A percentile compares a stretch with the other conserved stretches of the same genome.
These are phyloP conservation scores for Aureobasidium musti DNA, from an alignment of 2,329 filamentous ascomycete genomes.

Conservation along the genomic window DNA sequence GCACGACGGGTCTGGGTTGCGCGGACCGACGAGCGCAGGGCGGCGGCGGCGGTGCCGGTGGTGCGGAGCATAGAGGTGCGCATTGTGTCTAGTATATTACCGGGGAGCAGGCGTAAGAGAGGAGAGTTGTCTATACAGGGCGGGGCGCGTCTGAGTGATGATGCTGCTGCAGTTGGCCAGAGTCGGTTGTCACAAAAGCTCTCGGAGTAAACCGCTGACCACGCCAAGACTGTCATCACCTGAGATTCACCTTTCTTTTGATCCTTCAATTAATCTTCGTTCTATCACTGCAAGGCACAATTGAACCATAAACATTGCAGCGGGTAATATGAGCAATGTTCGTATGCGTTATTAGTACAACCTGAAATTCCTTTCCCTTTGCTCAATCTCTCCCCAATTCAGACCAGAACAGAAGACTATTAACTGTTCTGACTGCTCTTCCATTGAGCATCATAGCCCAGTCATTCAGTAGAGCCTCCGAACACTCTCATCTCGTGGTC, in stretches of 20 bases:
- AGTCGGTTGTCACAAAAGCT: constrained; percentile 13
- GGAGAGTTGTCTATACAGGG: constrained; percentile 24
- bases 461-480: neutral
- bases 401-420: neutral
- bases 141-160: constrained; percentile 12
- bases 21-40: constrained; percentile 28
- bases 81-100: constrained; percentile 28
- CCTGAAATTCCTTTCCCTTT: neutral
- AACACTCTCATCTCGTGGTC: constrained; percentile 20
- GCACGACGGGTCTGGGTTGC: constrained; percentile 61
- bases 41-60: constrained; percentile 30
- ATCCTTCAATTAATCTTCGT: neutral
- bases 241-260: constrained; percentile 6
- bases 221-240: constrained; percentile 12
- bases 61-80: constrained; percentile 33
- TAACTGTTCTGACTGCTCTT: neutral
- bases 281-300: neutral
- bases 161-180: constrained; percentile 18
- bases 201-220: constrained; percentile 22
- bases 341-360: neutral
- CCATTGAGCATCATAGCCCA: neutral
- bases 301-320: neutral
- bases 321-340: neutral
- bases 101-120: neutral
- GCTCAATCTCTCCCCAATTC: neutral